Conservation (phyloP, 345 rosid genomes). For the Rhodomyrtus tomentosa region DNA sequence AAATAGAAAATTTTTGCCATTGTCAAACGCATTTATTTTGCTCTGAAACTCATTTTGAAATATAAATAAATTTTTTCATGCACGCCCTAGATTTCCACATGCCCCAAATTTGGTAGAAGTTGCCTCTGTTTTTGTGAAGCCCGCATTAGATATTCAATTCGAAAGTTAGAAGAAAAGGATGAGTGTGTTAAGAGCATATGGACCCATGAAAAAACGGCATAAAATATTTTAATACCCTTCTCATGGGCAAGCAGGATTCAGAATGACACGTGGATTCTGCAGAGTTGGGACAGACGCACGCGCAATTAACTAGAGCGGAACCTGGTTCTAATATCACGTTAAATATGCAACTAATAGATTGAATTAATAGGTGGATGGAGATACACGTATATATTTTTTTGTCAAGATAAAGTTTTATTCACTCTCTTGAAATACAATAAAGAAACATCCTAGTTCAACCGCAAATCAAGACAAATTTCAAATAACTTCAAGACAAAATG, state of each 20-base stretch:
- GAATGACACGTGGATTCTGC: background rate
- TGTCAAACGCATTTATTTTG: too few species aligned
- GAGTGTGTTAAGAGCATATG: background rate
- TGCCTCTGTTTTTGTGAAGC: background rate
- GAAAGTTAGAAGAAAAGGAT: background rate
- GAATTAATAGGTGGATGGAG: background rate
- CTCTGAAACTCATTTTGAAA: too few species aligned
- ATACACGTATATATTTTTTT: background rate
- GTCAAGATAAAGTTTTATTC: too few species aligned
- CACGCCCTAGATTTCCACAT: background rate
- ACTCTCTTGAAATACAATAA: too few species aligned
- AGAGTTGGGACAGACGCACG: accelerated
- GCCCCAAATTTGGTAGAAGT: background rate
- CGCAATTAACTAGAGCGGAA: background rate
- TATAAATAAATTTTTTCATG: too few species aligned
- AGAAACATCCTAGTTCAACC: too few species aligned
- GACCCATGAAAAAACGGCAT: background rate
- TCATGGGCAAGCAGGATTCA: accelerated
- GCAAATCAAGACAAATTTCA: too few species aligned
- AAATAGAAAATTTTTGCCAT: too few species aligned
- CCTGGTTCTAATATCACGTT: background rate
- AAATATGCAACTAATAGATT: background rate
- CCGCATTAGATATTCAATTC: background rate
- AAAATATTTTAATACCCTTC: background rate
- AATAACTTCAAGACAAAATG: too few species aligned